Base-by-base conservation (phyloP, 1,139 yeast species). In the Taphrina sp. region DNA sequence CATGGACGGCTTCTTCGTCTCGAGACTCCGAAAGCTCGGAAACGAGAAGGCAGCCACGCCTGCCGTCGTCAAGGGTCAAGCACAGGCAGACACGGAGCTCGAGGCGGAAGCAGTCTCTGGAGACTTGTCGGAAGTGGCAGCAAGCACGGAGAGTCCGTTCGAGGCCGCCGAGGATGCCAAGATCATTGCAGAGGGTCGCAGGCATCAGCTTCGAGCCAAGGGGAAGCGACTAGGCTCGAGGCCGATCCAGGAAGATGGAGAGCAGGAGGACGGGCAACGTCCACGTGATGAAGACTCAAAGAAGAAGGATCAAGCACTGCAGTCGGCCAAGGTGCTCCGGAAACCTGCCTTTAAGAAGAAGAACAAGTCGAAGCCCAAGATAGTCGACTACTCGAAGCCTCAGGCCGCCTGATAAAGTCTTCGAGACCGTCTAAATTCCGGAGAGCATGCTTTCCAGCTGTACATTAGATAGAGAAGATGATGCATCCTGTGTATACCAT, bases 1-100 rank as follows among this genome's bases (percentile, higher is more conserved):
- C 70, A 98, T 94, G 56, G 99, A 94, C 72, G 99, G 99, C 12
- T 94, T 94, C 77, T 94, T 76, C 70, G 98, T 94, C 60, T 98
- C 99, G 59, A 92, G 92, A 69, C 87, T 94, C 75, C 82, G 87
- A 73, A 94, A 94, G 78, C 82, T 81, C 62, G 95, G 92, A 1
- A 47, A 54, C 31, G 51, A 57, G 17, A 57, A 44, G 41, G 76
- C 96, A 59, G 83, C 95, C 61, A 84, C 90, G 12, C 46, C 43
- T 22, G 57, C 38, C 8, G 53, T 17, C 3, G 55, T 39, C 17
- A 47, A 46, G 37, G 59, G 46, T 19, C 43, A 37, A 20, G 58
- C 38, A n/a, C 35, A 54, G 17, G 52, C 46, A 3, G 47, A 35
- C 28, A 63, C 65, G 47, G 59, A 37, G 20, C 70, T 67, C 54